Evolutionary conservation across 139 green algal genomes (phyloP).

Genomic region (Closterium sp.): DNA sequence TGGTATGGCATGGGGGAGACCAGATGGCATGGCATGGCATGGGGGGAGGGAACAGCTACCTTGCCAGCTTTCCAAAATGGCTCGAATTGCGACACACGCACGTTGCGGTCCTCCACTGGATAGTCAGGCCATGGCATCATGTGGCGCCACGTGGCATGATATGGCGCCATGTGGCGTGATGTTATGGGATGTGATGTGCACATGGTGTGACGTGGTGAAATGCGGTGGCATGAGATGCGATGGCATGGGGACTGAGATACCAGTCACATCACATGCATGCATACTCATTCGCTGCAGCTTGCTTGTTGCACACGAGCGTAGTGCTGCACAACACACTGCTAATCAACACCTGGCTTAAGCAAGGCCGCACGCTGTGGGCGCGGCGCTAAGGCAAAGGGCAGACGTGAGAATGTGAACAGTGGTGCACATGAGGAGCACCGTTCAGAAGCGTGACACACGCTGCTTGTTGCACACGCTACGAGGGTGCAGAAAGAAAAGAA

Average conservation of each 20-base stretch:
- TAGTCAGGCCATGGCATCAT: background rate
- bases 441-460: no score
- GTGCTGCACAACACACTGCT: background rate
- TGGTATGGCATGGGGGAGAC: background rate
- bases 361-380: background rate
- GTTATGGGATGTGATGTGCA: background rate
- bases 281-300: background rate
- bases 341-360: background rate
- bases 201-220: no score
- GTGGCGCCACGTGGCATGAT: no score
- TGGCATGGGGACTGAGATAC: no score
- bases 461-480: background rate
- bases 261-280: background rate
- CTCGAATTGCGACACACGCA: slow-evolving; percentile 1
- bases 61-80: background rate
- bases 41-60: background rate
- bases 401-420: background rate
- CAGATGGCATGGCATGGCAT: background rate
- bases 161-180: background rate
- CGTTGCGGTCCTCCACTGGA: slow-evolving; percentile 1
- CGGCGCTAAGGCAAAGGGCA: background rate
- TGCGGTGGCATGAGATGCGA: background rate
- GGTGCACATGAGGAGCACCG: no score
- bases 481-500: no score
- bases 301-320: background rate